Conservation (phyloP, 2,329 filamentous ascomycete genomes). For the Karstenula rhodostoma region DNA sequence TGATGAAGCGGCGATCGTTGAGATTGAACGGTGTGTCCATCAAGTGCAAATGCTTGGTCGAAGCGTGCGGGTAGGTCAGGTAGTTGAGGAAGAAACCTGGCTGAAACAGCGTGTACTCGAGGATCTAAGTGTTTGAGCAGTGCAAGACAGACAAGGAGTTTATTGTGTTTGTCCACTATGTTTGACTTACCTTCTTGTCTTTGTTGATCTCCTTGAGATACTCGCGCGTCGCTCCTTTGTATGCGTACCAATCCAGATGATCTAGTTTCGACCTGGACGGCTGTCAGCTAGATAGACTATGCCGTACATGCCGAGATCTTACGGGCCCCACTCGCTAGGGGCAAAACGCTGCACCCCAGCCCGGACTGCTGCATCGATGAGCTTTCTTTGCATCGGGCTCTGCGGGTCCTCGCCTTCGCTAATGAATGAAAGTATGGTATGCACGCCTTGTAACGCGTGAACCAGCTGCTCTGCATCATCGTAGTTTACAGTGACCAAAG, state of each 20-base stretch:
- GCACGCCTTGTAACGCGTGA: conserved; percentile 52
- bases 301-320: neutral
- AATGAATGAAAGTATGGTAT: conserved; percentile 64
- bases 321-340: conserved; percentile 37
- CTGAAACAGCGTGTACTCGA: conserved; percentile 65
- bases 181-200: conserved; percentile 50
- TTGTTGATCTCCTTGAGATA: conserved; percentile 63
- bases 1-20: conserved; percentile 21
- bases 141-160: neutral
- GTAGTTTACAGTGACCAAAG: conserved; percentile 15
- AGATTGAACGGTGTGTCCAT: conserved; percentile 42
- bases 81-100: conserved; percentile 63
- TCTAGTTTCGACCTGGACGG: conserved; percentile 38
- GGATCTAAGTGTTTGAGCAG: conserved; percentile 46
- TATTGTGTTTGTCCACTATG: neutral
- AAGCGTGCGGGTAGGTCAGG: conserved; percentile 57
- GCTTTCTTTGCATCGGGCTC: conserved; percentile 24
- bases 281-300: neutral
- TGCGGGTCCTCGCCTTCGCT: conserved; percentile 34
- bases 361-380: conserved; percentile 33
- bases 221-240: conserved; percentile 56
- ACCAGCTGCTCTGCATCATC: conserved; percentile 12
- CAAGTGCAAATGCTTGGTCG: conserved; percentile 55
- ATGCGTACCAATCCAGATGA: conserved; percentile 58
- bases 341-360: conserved; percentile 35